Percentiles rank a stretch among this genome's conserved stretches.
These are phyloP conservation scores for Boletellus ananas DNA, from an alignment of 768 basidiomycete species.

Conservation along the genomic window DNA sequence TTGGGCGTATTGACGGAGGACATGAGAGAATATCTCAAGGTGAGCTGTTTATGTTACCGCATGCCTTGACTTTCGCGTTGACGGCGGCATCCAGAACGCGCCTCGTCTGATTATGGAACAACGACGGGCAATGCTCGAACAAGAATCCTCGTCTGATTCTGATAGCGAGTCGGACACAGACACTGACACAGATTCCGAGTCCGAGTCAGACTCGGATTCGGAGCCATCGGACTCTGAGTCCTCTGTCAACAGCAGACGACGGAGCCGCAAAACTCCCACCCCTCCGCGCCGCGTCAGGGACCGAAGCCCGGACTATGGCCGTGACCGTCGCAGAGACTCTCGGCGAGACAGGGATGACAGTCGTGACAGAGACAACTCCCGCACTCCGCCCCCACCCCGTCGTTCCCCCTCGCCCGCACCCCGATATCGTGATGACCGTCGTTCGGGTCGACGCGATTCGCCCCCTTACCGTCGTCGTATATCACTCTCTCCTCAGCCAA, in stretches of 20 bases:
- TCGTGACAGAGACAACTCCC: constrained; percentile 32
- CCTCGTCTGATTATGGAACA: constrained; percentile 93
- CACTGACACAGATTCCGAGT: constrained; percentile 25
- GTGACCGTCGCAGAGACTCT: constrained; percentile 17
- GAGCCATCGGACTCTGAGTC: constrained; percentile 35
- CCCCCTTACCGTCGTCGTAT: constrained; percentile 20
- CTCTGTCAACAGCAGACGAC: constrained; percentile 33
- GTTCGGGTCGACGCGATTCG: constrained; percentile 22
- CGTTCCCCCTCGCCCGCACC: constrained; percentile 26
- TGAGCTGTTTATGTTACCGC: constrained; percentile 32
- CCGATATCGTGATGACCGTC: constrained; percentile 24
- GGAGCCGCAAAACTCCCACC: constrained; percentile 28
- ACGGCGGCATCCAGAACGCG: constrained; percentile 61
- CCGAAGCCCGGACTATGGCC: constrained; percentile 19
- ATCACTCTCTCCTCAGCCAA: constrained; percentile 23
- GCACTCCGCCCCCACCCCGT: constrained; percentile 32
- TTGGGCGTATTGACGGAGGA: constrained; percentile 89
- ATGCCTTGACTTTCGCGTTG: neutral
- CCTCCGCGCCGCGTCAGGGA: constrained; percentile 31
- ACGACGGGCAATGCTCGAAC: constrained; percentile 82
- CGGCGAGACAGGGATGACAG: constrained; percentile 1
- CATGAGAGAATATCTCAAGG: constrained; percentile 95
- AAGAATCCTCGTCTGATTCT: constrained; percentile 44
- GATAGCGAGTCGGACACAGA: constrained; percentile 30
- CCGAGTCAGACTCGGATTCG: constrained; percentile 41